Conservation (phyloP, 192 early-diverging fungal species). For the Phycomyces nitens region DNA sequence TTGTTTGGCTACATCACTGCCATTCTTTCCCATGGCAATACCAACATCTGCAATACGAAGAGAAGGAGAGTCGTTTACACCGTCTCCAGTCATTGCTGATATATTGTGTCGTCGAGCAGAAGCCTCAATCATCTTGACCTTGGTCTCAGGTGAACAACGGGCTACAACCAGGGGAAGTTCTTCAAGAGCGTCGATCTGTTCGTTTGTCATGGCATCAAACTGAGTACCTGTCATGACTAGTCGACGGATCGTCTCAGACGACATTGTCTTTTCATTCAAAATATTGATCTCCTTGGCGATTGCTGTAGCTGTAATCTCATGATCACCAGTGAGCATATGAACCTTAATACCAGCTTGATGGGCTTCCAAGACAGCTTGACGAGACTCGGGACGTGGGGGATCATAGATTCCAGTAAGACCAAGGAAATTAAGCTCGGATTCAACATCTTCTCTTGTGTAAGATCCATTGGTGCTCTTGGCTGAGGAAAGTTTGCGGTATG, state of each 20-base stretch:
- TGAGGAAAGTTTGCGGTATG: slow-evolving; percentile 47
- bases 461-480: slow-evolving; percentile 21
- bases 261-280: slow-evolving; percentile 39
- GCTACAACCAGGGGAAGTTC: slow-evolving; percentile 91
- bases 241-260: slow-evolving; percentile 35
- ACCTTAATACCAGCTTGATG: slow-evolving; percentile 89
- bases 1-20: slow-evolving; percentile 90
- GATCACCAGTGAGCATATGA: slow-evolving; percentile 96
- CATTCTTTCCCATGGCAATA: slow-evolving; percentile 79
- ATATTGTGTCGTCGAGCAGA: slow-evolving; percentile 73
- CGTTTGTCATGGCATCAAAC: slow-evolving; percentile 83
- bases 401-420: slow-evolving; percentile 92
- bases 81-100: slow-evolving; percentile 93
- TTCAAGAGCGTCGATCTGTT: slow-evolving; percentile 68
- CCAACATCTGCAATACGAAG: slow-evolving; percentile 38
- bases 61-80: slow-evolving; percentile 60
- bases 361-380: slow-evolving; percentile 65
- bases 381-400: slow-evolving; percentile 78
- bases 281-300: slow-evolving; percentile 90
- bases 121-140: slow-evolving; percentile 96
- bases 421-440: slow-evolving; percentile 69
- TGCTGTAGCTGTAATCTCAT: slow-evolving; percentile 84
- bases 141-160: slow-evolving; percentile 89
- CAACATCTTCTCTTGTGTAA: slow-evolving; percentile 61
- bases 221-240: slow-evolving; percentile 82